Evolutionary conservation across 2,329 filamentous ascomycete species (phyloP).

Genomic region (Bipolaris gigantea): DNA sequence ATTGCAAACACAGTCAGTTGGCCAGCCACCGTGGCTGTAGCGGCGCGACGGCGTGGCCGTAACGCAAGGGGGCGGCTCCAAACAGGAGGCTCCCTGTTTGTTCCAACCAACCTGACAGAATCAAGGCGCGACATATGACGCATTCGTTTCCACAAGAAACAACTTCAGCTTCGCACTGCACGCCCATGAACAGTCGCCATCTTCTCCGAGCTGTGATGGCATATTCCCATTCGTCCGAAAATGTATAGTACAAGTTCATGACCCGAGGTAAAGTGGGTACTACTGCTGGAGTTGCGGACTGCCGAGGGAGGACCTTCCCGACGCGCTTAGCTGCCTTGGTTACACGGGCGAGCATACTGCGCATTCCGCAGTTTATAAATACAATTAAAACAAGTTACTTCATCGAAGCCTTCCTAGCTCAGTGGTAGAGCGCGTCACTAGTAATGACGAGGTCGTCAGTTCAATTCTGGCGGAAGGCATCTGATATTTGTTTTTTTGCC

Average conservation of each 20-base stretch:
- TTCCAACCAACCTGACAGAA: background rate
- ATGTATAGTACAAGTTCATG: background rate
- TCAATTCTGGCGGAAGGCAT: slow-evolving; percentile 33
- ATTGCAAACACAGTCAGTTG: background rate
- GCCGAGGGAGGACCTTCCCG: background rate
- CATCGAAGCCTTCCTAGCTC: slow-evolving; percentile 30
- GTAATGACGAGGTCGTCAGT: slow-evolving; percentile 39
- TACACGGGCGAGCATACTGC: background rate
- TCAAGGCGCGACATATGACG: background rate
- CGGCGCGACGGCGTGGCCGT: background rate
- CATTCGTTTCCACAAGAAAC: background rate
- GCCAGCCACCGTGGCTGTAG: background rate
- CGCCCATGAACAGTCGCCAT: background rate
- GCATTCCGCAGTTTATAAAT: background rate
- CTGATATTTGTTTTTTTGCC: background rate
- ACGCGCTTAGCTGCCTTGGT: background rate
- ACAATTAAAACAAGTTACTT: background rate
- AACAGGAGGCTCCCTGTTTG: background rate
- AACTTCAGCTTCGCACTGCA: background rate
- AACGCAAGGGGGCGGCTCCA: background rate
- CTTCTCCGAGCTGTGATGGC: too few relatives aligned
- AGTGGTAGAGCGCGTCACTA: slow-evolving; percentile 40
- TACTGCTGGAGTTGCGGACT: background rate
- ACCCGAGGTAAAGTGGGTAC: slow-evolving; percentile 1
- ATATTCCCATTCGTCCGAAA: too few relatives aligned